Base-by-base conservation (phyloP, 1,139 yeast genomes). In the Kodamaea sp. region DNA sequence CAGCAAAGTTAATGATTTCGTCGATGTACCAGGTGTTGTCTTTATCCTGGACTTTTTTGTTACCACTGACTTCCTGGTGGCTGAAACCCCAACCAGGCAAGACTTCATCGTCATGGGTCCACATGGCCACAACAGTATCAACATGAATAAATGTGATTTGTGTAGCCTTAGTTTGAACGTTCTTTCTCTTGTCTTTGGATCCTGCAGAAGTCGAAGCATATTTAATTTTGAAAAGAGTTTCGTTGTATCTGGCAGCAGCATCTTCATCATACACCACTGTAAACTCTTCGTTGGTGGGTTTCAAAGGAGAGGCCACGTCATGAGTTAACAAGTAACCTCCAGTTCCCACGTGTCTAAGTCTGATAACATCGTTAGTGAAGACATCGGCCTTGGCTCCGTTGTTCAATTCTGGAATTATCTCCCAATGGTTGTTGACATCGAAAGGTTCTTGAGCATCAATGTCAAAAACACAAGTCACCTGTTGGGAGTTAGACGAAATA, bases 11-110 rank as follows among this genome's bases (percentile, higher is more conserved):
- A 20, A 80, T 63, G 48, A 92, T 88, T n/a, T 72, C 67, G 42
- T 88, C 95, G 46, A 90, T 66, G 34, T 55, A 57, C 98, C 98
- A 92, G 24, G 73, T 63, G 53, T 86, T 88, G 34, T 78, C 76
- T 22, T 69, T 52, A 33, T 85, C 95, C 26, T 61, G 73, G 21
- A 83, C 59, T 57, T 87, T 83, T 59, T 92, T 92, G 69, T 85
- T 87, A 52, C 98, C 98, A 57, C 94, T 88, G 42, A 94, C 89
- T 64, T 94, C 99, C 57, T 83, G 90, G 56, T 92, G 97, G 32
- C 71, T 68, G 56, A 82, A 84, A 2, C 84, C 98, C 99, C 99
- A 94, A 7, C 87, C 97, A 13, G 98, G 97, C 42, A 90, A 74
- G 24, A 77, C 53, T 40, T 76, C 81, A 53, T 84, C 95, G 48